Evolutionary conservation across 805 yeast species (phyloP), one percentile per base, ranked within the genome.

Genomic region (Candida ulmi): DNA sequence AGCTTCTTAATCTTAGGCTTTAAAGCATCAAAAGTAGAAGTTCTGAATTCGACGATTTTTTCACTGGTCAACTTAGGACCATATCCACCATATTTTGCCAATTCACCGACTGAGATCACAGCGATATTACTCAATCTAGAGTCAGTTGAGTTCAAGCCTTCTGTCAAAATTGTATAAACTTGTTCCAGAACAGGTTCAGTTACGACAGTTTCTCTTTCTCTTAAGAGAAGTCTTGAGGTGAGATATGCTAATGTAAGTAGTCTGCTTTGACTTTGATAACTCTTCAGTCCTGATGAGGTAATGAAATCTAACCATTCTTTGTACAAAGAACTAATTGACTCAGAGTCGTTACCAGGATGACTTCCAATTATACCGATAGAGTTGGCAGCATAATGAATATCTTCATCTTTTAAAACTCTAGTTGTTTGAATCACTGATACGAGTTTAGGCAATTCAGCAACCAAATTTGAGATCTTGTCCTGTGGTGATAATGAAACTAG

Each of bases 281-380:
- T 26, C n/a, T 29, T 39, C 4, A 51, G 34, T 6, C 46, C 41
- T 8, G 40, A 19, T n/a, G 17, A 35, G 8, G 44, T 42, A 26
- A 43, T 24, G 11, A 47, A 24, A 8, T 17, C 21, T 13, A 55
- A 37, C 5, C 45, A 24, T 12, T 31, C 15, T 8, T 28, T 32
- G 13, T 55, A 35, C 2, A 50, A 17, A 0, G 33, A 16, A 0
- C 11, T 2, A 3, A 60, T 39, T 1, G 38, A 4, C 0, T 31
- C 43, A 30, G 54, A 57, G 2, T 52, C 0, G 17, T 34, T 50
- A 1, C 29, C 23, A 3, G 68, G 65, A 48, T 73, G 76, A 30
- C 76, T 67, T 2, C 63, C 70, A 40, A 76, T 59, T 4, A 76
- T 68, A 21, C 79, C 84, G 25, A 76, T 47, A 2, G 67, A 47